Evolutionary conservation across 2,329 filamentous ascomycete species (phyloP).

Genomic region (Alternaria brassicae): DNA sequence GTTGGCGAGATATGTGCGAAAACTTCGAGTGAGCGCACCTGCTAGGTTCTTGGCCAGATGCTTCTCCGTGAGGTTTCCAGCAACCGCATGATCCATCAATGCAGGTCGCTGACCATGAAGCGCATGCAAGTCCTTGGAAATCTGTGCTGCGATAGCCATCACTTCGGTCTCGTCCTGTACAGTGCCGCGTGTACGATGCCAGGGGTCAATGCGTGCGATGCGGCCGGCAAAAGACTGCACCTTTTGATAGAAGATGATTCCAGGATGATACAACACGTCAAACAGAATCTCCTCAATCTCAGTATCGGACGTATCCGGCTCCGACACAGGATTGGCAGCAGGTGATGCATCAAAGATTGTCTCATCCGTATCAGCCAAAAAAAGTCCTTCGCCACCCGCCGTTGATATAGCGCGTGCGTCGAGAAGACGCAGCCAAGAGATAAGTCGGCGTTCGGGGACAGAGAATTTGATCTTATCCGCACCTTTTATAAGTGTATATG

Average conservation of each 20-base stretch:
- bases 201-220: slow-evolving; percentile 64
- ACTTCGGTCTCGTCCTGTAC: slow-evolving; percentile 66
- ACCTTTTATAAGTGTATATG: slow-evolving; percentile 57
- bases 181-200: slow-evolving; percentile 63
- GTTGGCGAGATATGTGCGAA: slow-evolving; percentile 64
- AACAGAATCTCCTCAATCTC: slow-evolving; percentile 61
- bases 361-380: slow-evolving; percentile 60
- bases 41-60: slow-evolving; percentile 60
- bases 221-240: slow-evolving; percentile 65
- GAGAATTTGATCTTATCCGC: slow-evolving; percentile 32
- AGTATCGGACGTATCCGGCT: slow-evolving; percentile 37
- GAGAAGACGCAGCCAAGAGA: slow-evolving; percentile 64
- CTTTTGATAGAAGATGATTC: slow-evolving; percentile 65
- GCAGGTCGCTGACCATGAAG: slow-evolving; percentile 61
- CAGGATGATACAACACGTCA: slow-evolving; percentile 63
- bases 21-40: slow-evolving; percentile 60
- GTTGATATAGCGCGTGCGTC: slow-evolving; percentile 62
- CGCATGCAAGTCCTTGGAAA: slow-evolving; percentile 59
- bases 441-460: slow-evolving; percentile 55
- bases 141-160: slow-evolving; percentile 61
- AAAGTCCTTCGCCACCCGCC: slow-evolving; percentile 63
- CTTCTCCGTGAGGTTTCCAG: slow-evolving; percentile 58
- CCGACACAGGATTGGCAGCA: slow-evolving; percentile 40
- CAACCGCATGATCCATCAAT: slow-evolving; percentile 64
- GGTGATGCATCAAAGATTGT: slow-evolving; percentile 56